These are phyloP conservation scores for Nakazawaea sp. DNA, from an alignment of 805 yeast species.

Conservation along the genomic window DNA sequence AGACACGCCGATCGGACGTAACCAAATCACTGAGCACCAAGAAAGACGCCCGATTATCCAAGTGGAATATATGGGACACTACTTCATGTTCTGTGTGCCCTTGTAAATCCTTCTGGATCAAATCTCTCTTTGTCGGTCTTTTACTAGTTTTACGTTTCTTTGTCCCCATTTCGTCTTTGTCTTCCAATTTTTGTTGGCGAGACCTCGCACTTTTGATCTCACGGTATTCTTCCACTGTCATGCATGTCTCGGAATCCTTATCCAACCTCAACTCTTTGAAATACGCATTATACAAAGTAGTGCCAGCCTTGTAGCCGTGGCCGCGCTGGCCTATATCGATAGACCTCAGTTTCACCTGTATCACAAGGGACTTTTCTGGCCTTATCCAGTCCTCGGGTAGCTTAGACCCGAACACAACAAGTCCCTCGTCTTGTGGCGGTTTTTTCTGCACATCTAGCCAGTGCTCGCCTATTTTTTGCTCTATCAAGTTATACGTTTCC, in stretches of 20 bases:
- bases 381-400: slow-evolving; percentile 73
- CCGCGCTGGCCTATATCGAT: slow-evolving; percentile 41
- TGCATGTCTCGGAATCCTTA: slow-evolving; percentile 49
- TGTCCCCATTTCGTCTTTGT: slow-evolving; percentile 17
- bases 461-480: slow-evolving; percentile 45
- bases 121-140: slow-evolving; percentile 14
- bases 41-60: slow-evolving; percentile 30
- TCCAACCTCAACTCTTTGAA: slow-evolving; percentile 64
- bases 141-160: slow-evolving; percentile 22
- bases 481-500: slow-evolving; percentile 54
- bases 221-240: slow-evolving; percentile 48
- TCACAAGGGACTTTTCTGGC: slow-evolving; percentile 69
- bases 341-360: slow-evolving; percentile 80
- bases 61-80: slow-evolving; percentile 22
- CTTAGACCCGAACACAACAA: slow-evolving; percentile 49
- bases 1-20: not conserved
- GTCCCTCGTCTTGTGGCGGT: slow-evolving; percentile 31
- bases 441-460: slow-evolving; percentile 42
- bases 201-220: slow-evolving; percentile 23
- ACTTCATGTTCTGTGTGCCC: slow-evolving; percentile 2
- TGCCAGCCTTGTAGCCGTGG: slow-evolving; percentile 49
- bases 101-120: slow-evolving; percentile 13
- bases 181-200: slow-evolving; percentile 11
- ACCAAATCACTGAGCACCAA: slow-evolving; percentile 45
- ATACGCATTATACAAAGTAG: slow-evolving; percentile 73